Evolutionary conservation across 768 basidiomycete species (phyloP).

Genomic region (Austroboletus eburneus): DNA sequence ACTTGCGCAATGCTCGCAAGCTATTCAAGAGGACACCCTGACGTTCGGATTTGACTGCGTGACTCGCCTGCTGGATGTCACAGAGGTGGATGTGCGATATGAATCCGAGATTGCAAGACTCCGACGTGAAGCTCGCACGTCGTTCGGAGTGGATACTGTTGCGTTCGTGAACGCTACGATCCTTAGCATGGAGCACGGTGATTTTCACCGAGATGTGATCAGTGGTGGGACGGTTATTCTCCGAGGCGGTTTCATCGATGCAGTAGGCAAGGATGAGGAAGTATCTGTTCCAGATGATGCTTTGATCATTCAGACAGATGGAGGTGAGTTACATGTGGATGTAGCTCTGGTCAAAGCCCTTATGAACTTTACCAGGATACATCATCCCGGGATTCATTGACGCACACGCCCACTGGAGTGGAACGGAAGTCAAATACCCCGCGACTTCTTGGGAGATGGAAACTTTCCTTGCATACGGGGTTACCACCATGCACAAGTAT

Average conservation of each 20-base stretch:
- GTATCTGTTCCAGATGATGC: constrained; percentile 36
- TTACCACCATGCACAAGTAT: constrained; percentile 75
- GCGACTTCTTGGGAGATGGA: constrained; percentile 71
- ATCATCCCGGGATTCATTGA: constrained; percentile 73
- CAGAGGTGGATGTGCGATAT: constrained; percentile 57
- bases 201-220: constrained; percentile 47
- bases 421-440: constrained; percentile 49
- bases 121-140: constrained; percentile 43
- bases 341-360: constrained; percentile 2
- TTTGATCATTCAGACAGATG: constrained; percentile 52
- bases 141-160: constrained; percentile 37
- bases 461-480: constrained; percentile 71
- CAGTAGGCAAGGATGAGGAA: constrained; percentile 35
- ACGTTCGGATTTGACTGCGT: constrained; percentile 65
- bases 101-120: constrained; percentile 58
- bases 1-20: constrained; percentile 44
- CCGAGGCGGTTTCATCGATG: constrained; percentile 55
- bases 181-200: constrained; percentile 61
- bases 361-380: constrained; percentile 43
- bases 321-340: constrained; percentile 41
- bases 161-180: constrained; percentile 67
- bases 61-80: constrained; percentile 49
- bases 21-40: constrained; percentile 43
- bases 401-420: constrained; percentile 72
- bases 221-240: constrained; percentile 48